A percentile compares a stretch with the other conserved stretches of the same genome.
phyloP scores from a whole-genome alignment of 1,284 basidiomycete genomes.

The Bondarzewia mesenterica region DNA sequence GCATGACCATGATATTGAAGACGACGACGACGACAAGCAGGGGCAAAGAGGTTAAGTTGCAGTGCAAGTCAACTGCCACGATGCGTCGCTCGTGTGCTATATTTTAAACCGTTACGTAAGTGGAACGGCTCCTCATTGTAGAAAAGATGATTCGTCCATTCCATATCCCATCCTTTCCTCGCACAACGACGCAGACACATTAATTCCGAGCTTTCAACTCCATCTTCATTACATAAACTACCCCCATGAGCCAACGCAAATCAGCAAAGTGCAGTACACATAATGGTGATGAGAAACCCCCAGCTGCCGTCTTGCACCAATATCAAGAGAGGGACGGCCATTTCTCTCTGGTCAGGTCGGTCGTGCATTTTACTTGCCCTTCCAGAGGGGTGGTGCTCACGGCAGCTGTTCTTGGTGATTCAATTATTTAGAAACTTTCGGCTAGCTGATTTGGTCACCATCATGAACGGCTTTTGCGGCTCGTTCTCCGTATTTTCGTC shows the following conservation, averaged over 20 bases:
- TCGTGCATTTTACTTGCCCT: slow-evolving; percentile 1
- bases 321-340: slow-evolving; percentile 88
- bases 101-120: too few species aligned
- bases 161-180: too few species aligned
- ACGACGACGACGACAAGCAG: too few species aligned
- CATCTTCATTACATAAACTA: too few species aligned
- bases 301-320: slow-evolving; percentile 60
- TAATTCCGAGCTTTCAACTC: too few species aligned
- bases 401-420: not conserved
- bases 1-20: too few species aligned
- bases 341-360: slow-evolving; percentile 89
- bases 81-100: too few species aligned
- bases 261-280: slow-evolving; percentile 5
- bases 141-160: too few species aligned
- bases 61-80: too few species aligned
- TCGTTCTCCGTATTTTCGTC: slow-evolving; percentile 94
- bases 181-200: too few species aligned
- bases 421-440: slow-evolving; percentile 86
- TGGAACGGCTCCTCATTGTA: too few species aligned
- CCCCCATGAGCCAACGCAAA: slow-evolving; percentile 27
- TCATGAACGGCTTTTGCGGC: slow-evolving; percentile 99
- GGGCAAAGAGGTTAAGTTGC: too few species aligned
- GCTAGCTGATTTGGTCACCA: slow-evolving; percentile 96
- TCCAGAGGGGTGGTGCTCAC: slow-evolving; percentile 1
- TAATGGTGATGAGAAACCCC: slow-evolving; percentile 24